These are phyloP conservation scores for Suhomyces kunorum DNA, from an alignment of 1,139 yeast species.

Conservation along the genomic window DNA sequence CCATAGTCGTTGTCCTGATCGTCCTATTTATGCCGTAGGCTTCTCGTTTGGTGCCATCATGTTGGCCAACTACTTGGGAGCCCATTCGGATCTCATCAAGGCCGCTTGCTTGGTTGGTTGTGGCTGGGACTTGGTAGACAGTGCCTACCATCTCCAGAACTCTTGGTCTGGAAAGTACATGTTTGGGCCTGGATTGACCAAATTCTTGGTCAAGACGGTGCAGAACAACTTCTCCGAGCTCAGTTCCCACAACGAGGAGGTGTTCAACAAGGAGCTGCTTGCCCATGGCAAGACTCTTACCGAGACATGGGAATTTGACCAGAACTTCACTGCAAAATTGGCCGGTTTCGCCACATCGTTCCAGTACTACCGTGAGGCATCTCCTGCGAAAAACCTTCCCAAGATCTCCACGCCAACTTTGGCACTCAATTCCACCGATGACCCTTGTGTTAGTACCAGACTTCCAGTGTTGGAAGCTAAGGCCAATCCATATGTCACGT, in stretches of 20 bases:
- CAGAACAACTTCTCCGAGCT: constrained; percentile 63
- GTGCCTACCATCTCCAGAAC: constrained; percentile 50
- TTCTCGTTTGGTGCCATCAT: constrained; percentile 78
- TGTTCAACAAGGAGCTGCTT: constrained; percentile 35
- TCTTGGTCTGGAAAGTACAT: constrained; percentile 62
- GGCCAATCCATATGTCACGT: constrained; percentile 35
- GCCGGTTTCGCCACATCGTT: constrained; percentile 68
- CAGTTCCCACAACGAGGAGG: constrained; percentile 32
- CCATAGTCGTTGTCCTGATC: constrained; percentile 58
- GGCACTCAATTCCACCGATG: constrained; percentile 72
- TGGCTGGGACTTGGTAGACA: constrained; percentile 28
- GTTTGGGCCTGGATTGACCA: constrained; percentile 67
- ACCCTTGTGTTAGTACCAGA: constrained; percentile 70
- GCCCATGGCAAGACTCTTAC: constrained; percentile 34
- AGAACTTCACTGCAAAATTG: constrained; percentile 65
- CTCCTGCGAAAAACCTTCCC: constrained; percentile 59
- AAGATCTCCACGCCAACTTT: constrained; percentile 67
- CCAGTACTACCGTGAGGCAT: constrained; percentile 72
- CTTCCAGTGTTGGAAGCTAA: constrained; percentile 32
- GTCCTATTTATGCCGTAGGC: constrained; percentile 77
- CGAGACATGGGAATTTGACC: constrained; percentile 64
- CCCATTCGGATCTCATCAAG: constrained; percentile 47
- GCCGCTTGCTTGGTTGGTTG: constrained; percentile 61
- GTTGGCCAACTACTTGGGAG: constrained; percentile 56
- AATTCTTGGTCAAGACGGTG: constrained; percentile 62